A percentile compares a stretch with the other conserved stretches of the same genome.
Conservation (phyloP, 768 basidiomycete species). For the Boletus rubroflammeus region DNA sequence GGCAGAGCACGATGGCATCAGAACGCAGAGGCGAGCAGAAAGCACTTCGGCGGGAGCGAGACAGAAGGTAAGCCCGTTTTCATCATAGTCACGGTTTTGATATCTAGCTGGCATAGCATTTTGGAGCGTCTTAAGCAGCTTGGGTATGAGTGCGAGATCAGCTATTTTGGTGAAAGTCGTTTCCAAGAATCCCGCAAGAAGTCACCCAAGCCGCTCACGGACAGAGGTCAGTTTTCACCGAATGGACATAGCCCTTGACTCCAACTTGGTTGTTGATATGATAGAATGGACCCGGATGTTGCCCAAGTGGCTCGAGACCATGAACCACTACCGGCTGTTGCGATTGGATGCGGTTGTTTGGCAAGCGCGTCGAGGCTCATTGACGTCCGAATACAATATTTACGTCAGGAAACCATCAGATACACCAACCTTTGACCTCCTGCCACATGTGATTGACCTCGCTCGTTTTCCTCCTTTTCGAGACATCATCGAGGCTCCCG, state of each 20-base stretch:
- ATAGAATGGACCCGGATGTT: constrained; percentile 4
- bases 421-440: background rate
- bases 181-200: background rate
- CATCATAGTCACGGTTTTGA: background rate
- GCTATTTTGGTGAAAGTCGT: too few relatives aligned
- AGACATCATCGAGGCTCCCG: background rate
- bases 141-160: background rate
- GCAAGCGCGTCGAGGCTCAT: background rate
- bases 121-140: background rate
- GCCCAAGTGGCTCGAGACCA: background rate
- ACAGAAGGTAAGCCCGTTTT: background rate
- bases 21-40: background rate
- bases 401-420: background rate
- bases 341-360: background rate
- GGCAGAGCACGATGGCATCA: background rate
- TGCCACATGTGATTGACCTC: constrained; percentile 7
- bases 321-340: background rate
- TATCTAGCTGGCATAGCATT: background rate
- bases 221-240: background rate
- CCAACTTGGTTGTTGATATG: background rate
- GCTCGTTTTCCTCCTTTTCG: constrained; percentile 2
- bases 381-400: background rate
- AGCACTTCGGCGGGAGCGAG: background rate
- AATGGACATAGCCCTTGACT: background rate
- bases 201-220: background rate